These are phyloP conservation scores for Teratosphaeria destructans DNA, from an alignment of 2,329 filamentous ascomycete genomes.

Conservation along the genomic window DNA sequence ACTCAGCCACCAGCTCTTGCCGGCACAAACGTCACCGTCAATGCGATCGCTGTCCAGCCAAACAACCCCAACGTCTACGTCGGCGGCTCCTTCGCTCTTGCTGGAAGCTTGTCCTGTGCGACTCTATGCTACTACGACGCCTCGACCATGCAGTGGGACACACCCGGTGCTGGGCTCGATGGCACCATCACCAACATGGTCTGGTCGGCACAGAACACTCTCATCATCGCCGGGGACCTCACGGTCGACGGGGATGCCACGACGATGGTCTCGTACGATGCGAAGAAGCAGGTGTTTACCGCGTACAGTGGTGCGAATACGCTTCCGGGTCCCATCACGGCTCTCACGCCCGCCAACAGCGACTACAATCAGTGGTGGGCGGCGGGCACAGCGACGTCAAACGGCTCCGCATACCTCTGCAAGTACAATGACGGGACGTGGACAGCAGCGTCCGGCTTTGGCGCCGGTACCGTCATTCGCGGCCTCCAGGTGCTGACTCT, in stretches of 20 bases:
- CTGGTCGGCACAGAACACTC: slow-evolving; percentile 62
- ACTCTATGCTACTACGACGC: slow-evolving; percentile 73
- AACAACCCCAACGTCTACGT: slow-evolving; percentile 68
- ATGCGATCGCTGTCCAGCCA: slow-evolving; percentile 63
- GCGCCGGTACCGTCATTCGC: slow-evolving; percentile 56
- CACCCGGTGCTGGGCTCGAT: slow-evolving; percentile 60
- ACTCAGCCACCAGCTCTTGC: slow-evolving; percentile 66
- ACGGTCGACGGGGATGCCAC: slow-evolving; percentile 54
- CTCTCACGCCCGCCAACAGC: slow-evolving; percentile 62
- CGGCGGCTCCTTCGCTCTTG: slow-evolving; percentile 72
- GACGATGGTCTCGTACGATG: slow-evolving; percentile 63
- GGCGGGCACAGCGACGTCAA: slow-evolving; percentile 50
- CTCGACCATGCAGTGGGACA: slow-evolving; percentile 62
- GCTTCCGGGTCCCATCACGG: slow-evolving; percentile 71
- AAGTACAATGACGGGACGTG: slow-evolving; percentile 65
- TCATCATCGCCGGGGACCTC: slow-evolving; percentile 72
- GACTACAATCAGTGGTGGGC: slow-evolving; percentile 72
- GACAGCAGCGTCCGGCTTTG: slow-evolving; percentile 56
- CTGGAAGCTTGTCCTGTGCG: slow-evolving; percentile 72
- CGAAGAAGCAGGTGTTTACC: slow-evolving; percentile 56
- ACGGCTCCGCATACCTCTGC: slow-evolving; percentile 65
- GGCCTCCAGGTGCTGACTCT: slow-evolving; percentile 74
- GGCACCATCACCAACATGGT: slow-evolving; percentile 63
- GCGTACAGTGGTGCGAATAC: slow-evolving; percentile 49
- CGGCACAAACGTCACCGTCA: slow-evolving; percentile 61